Conservation (phyloP, 1,139 yeast species). For the Candida tropicalis region DNA sequence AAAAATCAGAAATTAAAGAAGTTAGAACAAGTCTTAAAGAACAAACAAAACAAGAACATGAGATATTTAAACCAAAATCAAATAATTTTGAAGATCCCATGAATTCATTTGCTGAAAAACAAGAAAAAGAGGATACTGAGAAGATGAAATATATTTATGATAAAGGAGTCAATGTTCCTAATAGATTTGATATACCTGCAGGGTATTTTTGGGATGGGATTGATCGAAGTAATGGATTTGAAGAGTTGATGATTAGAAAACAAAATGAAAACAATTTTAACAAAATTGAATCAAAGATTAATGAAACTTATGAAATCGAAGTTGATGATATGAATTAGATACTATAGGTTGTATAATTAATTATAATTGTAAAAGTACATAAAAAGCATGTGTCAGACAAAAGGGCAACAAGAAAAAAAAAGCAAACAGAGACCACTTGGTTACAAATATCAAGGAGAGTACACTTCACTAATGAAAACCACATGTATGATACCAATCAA, state of each 20-base stretch:
- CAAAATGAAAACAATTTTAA: slow-evolving; percentile 45
- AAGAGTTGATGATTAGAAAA: slow-evolving; percentile 59
- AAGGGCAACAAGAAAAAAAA: background rate
- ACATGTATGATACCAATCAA: too few relatives aligned
- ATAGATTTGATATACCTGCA: slow-evolving; percentile 76
- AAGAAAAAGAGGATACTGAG: slow-evolving; percentile 42
- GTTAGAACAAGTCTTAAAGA: slow-evolving; percentile 13
- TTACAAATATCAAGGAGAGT: too few relatives aligned
- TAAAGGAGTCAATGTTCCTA: slow-evolving; percentile 58
- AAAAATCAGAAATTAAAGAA: slow-evolving; percentile 9
- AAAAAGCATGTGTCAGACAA: too few relatives aligned
- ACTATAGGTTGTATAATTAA: background rate
- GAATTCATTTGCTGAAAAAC: slow-evolving; percentile 36
- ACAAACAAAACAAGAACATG: slow-evolving; percentile 31
- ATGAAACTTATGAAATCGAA: slow-evolving; percentile 32
- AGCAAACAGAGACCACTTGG: too few relatives aligned
- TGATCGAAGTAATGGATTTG: slow-evolving; percentile 91
- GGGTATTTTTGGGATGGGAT: slow-evolving; percentile 94
- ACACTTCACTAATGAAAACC: too few relatives aligned
- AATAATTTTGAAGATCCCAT: slow-evolving; percentile 72
- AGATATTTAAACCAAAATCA: slow-evolving; percentile 32
- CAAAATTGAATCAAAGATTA: slow-evolving; percentile 20
- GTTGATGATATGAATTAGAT: slow-evolving; percentile 16
- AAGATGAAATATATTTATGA: slow-evolving; percentile 32
- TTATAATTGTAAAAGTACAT: too few relatives aligned